Base-by-base conservation (phyloP, 1,284 basidiomycete species). In the Caloboletus inedulis region DNA sequence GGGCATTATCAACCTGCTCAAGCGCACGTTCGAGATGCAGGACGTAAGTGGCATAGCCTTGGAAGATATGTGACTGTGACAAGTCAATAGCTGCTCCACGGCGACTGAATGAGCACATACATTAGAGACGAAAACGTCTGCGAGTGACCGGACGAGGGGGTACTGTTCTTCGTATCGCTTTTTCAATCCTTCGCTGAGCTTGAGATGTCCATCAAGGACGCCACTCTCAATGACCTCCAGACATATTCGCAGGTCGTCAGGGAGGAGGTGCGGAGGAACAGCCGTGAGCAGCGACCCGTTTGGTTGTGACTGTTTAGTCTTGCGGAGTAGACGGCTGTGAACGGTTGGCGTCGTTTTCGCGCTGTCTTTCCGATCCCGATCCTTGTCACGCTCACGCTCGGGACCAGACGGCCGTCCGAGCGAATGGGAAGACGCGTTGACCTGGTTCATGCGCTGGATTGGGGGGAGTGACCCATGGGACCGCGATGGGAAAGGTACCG, bases 151-250 rank as follows among this genome's bases (percentile, higher is more conserved):
- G 34, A 97, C 94, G 21, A 97, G 79, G 4, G 94, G 94, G 64
- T 89, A 96, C 66, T 96, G 92, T 63, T 95, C 91, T 54, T 94
- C 91, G 57, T 95, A 96, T 41, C 93, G 78, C 72, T 89, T 93
- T 64, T 82, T 82, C 59, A 98, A 72, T 21, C 87, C 87, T 43
- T 90, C 85, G 49, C 85, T 88, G 25, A 97, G 79, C 60, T 85
- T 82, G 61, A 88, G 78, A 70, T 98, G 94, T 3, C 94, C 94
- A 44, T 91, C 84, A 46, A 95, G 76, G 40, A 97, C 91, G 27
- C 89, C 87, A 36, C 81, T 80, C 59, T 91, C 85, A 25, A 96
- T 83, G 10, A 91, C 89, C 62, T 93, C 89, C 9, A 97, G 73
- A 59, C 94, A 94, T 62, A 85, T 80, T 51, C 86, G 82, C 48